Base-by-base conservation (phyloP, 2,329 filamentous ascomycete species). In the Teratosphaeria destructans region DNA sequence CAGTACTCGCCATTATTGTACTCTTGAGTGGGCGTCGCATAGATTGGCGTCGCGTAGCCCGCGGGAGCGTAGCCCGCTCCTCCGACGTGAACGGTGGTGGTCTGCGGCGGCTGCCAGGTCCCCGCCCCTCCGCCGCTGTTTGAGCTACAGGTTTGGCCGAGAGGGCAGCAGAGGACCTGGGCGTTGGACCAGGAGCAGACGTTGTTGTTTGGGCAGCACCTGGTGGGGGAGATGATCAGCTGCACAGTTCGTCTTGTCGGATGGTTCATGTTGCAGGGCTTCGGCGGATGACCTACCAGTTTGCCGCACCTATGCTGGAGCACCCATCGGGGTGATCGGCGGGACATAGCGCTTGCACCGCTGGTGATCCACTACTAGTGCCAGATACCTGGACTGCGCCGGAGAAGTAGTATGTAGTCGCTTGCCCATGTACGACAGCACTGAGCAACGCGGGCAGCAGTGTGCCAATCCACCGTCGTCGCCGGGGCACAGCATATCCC, bases 301-400 rank as follows among this genome's bases (percentile, higher is more conserved):
- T 73, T 6, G 74, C 70, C 52, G 75, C 70, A 37, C 71, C 67
- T 55, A 79, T 75, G 34, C 68, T 72, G 53, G 70, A 72, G 64
- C 77, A 79, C 64, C 73, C 76, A 58, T 74, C 62, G 2, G 61
- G 76, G 55, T 70, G 66, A 56, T 67, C 67, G n/a, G 69, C 65
- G 2, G 72, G 72, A 66, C 72, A 74, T 61, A 67, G 62, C 10
- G 71, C 72, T 49, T 65, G 69, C 1, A 73, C 72, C 11, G 68
- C 69, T 26, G 67, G 70, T 27, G 74, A 66, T 16, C 70, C 61
- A 60, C 57, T 52, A 8, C 43, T 56, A 23, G 70, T 61, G 37
- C 56, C 55, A 60, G 37, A 52, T 57, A 69, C 65, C 56, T 69
- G 62, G 55, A 71, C 62, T 12, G 68, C 68, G 54, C 71, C 71